Evolutionary conservation across 352 stramenopile genomes (phyloP).

Genomic region (Phytopythium montanum): DNA sequence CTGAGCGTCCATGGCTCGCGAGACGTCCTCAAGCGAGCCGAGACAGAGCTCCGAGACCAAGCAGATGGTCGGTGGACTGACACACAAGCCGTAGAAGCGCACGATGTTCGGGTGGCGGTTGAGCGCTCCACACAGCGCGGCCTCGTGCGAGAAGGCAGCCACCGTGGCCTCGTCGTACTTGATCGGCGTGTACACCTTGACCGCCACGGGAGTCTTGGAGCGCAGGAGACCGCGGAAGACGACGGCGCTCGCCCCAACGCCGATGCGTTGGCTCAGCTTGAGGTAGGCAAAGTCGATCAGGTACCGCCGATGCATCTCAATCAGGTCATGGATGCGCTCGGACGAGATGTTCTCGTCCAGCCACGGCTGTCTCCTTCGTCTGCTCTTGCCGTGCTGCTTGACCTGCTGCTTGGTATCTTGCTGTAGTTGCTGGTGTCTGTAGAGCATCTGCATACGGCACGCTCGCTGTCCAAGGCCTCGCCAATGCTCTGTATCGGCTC

Average conservation of each 20-base stretch:
- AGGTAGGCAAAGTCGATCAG: conserved; percentile 53
- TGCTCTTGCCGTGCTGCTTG: neutral
- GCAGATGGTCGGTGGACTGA: conserved; percentile 29
- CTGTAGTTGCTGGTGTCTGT: conserved; percentile 20
- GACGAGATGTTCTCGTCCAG: conserved; percentile 37
- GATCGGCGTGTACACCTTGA: conserved; percentile 44
- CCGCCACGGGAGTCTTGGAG: conserved; percentile 27
- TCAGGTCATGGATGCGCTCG: conserved; percentile 37
- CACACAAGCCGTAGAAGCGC: conserved; percentile 27
- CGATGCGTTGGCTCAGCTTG: conserved; percentile 31
- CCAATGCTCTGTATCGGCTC: conserved; percentile 48
- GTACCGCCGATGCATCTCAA: conserved; percentile 50
- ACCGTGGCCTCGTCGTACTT: conserved; percentile 29
- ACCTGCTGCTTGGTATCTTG: neutral
- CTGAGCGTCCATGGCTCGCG: conserved; percentile 1
- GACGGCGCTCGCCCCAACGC: conserved; percentile 21
- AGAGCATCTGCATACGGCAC: conserved; percentile 28
- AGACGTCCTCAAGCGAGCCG: conserved; percentile 21
- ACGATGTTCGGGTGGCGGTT: conserved; percentile 28
- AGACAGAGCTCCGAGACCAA: conserved; percentile 27
- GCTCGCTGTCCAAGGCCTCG: conserved; percentile 30
- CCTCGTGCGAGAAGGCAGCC: conserved; percentile 26
- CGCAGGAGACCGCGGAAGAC: conserved; percentile 32
- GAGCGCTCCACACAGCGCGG: conserved; percentile 19
- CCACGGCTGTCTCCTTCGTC: conserved; percentile 1